Percentiles rank a stretch among this genome's conserved stretches.
phyloP scores from a whole-genome alignment of 371 early-diverging fungal species.

The Lichtheimia ramosa region DNA sequence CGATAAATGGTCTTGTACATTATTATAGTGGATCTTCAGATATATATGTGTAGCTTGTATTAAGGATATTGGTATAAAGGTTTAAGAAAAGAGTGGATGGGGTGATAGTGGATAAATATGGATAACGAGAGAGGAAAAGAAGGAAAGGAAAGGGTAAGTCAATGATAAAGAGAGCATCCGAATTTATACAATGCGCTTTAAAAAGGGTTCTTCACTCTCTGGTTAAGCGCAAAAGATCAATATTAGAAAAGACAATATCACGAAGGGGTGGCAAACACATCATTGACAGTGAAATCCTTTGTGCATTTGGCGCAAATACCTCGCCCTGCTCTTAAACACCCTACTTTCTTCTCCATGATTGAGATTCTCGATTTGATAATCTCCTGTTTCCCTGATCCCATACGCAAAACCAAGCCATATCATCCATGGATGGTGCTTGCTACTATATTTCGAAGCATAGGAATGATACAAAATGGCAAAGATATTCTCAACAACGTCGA shows the following conservation, averaged over 20 bases:
- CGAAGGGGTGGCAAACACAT: slow-evolving; percentile 16
- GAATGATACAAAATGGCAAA: too few relatives aligned
- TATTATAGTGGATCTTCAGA: background rate
- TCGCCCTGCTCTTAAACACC: background rate
- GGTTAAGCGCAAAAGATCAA: background rate
- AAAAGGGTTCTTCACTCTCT: too few relatives aligned
- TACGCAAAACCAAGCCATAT: too few relatives aligned
- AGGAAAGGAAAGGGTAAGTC: slow-evolving; percentile 14
- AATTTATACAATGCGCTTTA: slow-evolving; percentile 14
- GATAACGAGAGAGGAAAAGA: background rate
- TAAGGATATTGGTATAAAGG: background rate
- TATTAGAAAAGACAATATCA: background rate
- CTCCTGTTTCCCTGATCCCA: too few relatives aligned
- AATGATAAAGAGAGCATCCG: background rate
- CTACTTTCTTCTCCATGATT: background rate
- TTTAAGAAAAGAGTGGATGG: slow-evolving; percentile 12
- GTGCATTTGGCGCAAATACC: background rate
- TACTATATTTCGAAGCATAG: too few relatives aligned
- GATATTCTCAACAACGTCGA: too few relatives aligned
- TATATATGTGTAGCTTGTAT: slow-evolving; percentile 4
- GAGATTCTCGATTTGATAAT: background rate
- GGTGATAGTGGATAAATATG: background rate
- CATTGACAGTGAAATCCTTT: background rate
- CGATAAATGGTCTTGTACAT: slow-evolving; percentile 32
- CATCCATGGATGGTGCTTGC: too few relatives aligned